Evolutionary conservation across 2,329 filamentous ascomycete genomes (phyloP).

Genomic region (Neurospora sp.): DNA sequence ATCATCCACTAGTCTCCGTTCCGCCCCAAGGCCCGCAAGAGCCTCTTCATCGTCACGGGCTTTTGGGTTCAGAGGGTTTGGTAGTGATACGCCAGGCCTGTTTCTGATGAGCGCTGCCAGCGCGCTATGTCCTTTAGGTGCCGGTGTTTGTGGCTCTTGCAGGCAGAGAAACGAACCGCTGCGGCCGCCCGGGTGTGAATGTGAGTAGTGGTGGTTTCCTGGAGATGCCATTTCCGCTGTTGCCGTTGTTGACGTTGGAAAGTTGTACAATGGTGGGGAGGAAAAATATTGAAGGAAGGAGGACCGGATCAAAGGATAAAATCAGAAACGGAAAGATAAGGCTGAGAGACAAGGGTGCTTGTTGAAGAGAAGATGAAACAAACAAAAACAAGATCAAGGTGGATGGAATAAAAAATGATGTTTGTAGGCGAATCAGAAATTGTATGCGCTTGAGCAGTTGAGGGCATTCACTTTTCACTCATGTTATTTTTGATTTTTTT

Average conservation of each 20-base stretch:
- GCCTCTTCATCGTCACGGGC: conserved; percentile 20
- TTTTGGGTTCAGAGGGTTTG: background rate
- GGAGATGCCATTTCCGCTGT: background rate
- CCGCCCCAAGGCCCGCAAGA: conserved; percentile 3
- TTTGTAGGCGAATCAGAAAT: background rate
- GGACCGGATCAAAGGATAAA: background rate
- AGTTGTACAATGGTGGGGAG: background rate
- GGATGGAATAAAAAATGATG: background rate
- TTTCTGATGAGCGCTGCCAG: conserved; percentile 33
- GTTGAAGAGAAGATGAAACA: background rate
- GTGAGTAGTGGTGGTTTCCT: background rate
- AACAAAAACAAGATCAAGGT: background rate
- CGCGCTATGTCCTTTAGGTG: conserved; percentile 25
- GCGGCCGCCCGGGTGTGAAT: conserved; percentile 10
- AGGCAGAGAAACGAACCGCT: conserved; percentile 22
- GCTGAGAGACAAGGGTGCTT: background rate
- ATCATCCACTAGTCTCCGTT: conserved; percentile 29
- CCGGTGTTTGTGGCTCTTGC: conserved; percentile 42
- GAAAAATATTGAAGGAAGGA: background rate
- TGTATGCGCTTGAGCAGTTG: background rate
- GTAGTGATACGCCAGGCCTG: conserved; percentile 30
- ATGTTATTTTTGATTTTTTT: background rate
- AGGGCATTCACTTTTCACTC: background rate
- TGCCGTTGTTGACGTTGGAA: background rate
- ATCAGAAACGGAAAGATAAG: background rate